A percentile compares a stretch with the other conserved stretches of the same genome.
These are phyloP conservation scores for Boechera stricta DNA, from an alignment of 345 rosid species.

Conservation along the genomic window DNA sequence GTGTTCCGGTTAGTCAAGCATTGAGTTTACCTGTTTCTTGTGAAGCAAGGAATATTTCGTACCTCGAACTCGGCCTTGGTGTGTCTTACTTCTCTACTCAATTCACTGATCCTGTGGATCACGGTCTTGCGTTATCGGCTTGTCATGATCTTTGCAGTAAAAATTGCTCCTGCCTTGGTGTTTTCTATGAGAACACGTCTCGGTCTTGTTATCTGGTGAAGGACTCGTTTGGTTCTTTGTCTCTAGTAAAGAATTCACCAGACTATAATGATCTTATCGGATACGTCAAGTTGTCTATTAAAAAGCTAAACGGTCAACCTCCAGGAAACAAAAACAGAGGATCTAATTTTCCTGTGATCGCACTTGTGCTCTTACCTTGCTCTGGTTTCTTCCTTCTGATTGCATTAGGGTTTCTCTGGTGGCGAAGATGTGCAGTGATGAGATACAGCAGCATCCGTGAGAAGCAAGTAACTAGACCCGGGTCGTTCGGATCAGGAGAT, in stretches of 20 bases:
- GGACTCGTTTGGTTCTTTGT: slow-evolving; percentile 69
- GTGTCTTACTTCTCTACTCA: slow-evolving; percentile 59
- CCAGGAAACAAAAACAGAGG: slow-evolving; percentile 26
- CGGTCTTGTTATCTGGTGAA: slow-evolving; percentile 67
- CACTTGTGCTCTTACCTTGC: slow-evolving; percentile 70
- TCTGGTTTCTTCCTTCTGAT: slow-evolving; percentile 53
- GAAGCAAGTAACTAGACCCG: slow-evolving; percentile 47
- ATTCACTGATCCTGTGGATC: slow-evolving; percentile 56
- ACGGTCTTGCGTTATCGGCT: slow-evolving; percentile 51
- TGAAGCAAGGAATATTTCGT: slow-evolving; percentile 52
- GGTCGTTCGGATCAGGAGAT: slow-evolving; percentile 63
- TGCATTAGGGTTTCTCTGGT: slow-evolving; percentile 56
- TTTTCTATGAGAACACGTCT: slow-evolving; percentile 66
- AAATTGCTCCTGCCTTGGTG: slow-evolving; percentile 75
- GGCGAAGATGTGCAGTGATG: slow-evolving; percentile 57
- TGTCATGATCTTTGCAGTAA: slow-evolving; percentile 66
- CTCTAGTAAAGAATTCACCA: slow-evolving; percentile 40
- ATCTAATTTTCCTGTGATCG: slow-evolving; percentile 55
- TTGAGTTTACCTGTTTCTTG: slow-evolving; percentile 65
- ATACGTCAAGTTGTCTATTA: slow-evolving; percentile 35
- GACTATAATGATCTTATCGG: slow-evolving; percentile 49
- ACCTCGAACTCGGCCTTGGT: slow-evolving; percentile 56
- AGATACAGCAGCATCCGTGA: slow-evolving; percentile 42
- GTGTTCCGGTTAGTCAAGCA: slow-evolving; percentile 57
- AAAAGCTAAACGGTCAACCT: slow-evolving; percentile 7